Base-by-base conservation (phyloP, 306 rosid species). In the Castanopsis chinensis region DNA sequence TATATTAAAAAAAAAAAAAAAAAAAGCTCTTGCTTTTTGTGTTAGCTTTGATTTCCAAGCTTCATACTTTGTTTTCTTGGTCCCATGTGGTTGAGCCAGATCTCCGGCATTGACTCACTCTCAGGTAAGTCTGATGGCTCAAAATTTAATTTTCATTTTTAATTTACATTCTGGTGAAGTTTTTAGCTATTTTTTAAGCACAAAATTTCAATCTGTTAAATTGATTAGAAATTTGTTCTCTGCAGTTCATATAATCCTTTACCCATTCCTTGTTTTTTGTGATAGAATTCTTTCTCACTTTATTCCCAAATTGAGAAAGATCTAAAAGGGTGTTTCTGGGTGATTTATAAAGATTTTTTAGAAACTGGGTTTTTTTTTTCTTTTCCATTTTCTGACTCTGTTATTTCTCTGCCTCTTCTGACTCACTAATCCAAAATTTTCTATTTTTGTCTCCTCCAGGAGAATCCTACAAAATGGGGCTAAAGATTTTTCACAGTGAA, bases 91-190 rank as follows among this genome's bases (percentile, higher is more conserved):
- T 53, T 53, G 43, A 63, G 65, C 27, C 64, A 74, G 83, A 81
- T 81, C 85, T 81, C 73, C 58, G 78, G 85, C 83, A 59, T 71
- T 69, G 83, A 69, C 80, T 68, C 73, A 69, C 51, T 57, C 57
- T 64, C 74, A 55, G 86, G 82, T 78, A 78, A 70, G 61, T 59
- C 71, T 53, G 27, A 19, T 59, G 30, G n/a, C 71, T 65, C 5
- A 52, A 23, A 67, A 25, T 64, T 79, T 53, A 3, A 11, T 55
- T 27, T 10, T 32, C 55, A 3, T 33, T 74, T 68, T 6, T 6
- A 3, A 10, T 6, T 15, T 68, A 37, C 19, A 67, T 18, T 19
- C 27, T 68, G 27, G n/a, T 35, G 21, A 45, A 33, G 4, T 33
- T 35, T 64, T 68, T 32, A 5, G 51, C 6, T 35, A 35, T 35